Evolutionary conservation across 2,329 filamentous ascomycete species (phyloP).

Genomic region (Zymoseptoria passerinii): DNA sequence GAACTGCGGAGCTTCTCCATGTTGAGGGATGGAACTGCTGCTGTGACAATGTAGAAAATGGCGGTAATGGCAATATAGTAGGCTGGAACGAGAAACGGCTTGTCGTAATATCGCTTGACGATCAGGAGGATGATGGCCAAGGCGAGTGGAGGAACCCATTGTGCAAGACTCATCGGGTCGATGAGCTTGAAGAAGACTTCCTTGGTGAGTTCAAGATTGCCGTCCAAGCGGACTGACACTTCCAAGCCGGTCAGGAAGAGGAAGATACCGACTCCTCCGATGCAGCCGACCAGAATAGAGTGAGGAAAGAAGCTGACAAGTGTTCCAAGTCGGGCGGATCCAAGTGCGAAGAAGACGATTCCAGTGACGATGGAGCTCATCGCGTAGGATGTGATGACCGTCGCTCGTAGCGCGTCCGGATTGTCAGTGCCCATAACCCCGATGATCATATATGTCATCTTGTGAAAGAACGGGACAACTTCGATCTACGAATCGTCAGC

Average conservation of each 20-base stretch:
- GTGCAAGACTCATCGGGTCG: slow-evolving; percentile 61
- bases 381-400: slow-evolving; percentile 85
- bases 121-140: slow-evolving; percentile 70
- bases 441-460: slow-evolving; percentile 89
- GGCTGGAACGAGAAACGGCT: slow-evolving; percentile 75
- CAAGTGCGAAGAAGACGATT: slow-evolving; percentile 83
- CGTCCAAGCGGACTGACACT: slow-evolving; percentile 80
- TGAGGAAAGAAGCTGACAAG: slow-evolving; percentile 95
- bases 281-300: slow-evolving; percentile 93
- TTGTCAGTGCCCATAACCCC: slow-evolving; percentile 68
- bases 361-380: slow-evolving; percentile 87
- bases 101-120: slow-evolving; percentile 66
- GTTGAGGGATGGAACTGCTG: slow-evolving; percentile 58
- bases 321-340: slow-evolving; percentile 76
- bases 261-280: slow-evolving; percentile 95
- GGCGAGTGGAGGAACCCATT: slow-evolving; percentile 74
- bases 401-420: slow-evolving; percentile 80
- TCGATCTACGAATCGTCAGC: slow-evolving; percentile 52
- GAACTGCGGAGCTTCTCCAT: slow-evolving; percentile 57
- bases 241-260: slow-evolving; percentile 85
- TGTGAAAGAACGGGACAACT: slow-evolving; percentile 97
- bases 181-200: slow-evolving; percentile 69
- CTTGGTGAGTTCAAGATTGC: slow-evolving; percentile 73
- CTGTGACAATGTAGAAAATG: slow-evolving; percentile 70
- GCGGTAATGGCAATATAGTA: slow-evolving; percentile 76